phyloP scores from a whole-genome alignment of 2,329 filamentous ascomycete genomes.

The Iodosphaeria phyllophila region DNA sequence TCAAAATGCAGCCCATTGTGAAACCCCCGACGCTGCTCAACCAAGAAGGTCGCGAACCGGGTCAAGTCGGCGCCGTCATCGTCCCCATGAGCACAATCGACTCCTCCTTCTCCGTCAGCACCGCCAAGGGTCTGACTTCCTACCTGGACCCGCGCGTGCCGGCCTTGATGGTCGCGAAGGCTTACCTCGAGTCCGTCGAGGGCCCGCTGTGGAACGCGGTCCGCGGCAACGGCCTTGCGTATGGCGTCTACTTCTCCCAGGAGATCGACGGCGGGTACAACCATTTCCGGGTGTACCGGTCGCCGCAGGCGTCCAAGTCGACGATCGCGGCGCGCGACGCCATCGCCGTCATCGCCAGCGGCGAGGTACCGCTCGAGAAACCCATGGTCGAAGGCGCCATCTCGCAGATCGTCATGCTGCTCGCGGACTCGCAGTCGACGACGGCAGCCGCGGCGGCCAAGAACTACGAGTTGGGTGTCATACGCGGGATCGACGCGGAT shows the following conservation, averaged over 20 bases:
- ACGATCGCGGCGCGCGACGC: constrained; percentile 60
- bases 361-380: constrained; percentile 53
- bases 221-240: constrained; percentile 82
- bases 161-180: constrained; percentile 68
- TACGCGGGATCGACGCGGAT: constrained; percentile 55
- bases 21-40: constrained; percentile 55
- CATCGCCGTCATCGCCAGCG: constrained; percentile 56
- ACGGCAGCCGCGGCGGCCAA: constrained; percentile 66
- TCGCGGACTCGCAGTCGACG: constrained; percentile 78
- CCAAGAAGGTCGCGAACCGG: constrained; percentile 54
- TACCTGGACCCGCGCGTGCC: constrained; percentile 64
- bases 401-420: constrained; percentile 67
- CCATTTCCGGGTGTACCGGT: constrained; percentile 75
- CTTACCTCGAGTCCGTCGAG: constrained; percentile 85
- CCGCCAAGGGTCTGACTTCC: constrained; percentile 53
- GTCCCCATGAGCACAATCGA: constrained; percentile 86
- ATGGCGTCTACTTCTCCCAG: constrained; percentile 64
- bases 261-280: constrained; percentile 65
- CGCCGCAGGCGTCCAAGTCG: constrained; percentile 75
- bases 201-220: constrained; percentile 89
- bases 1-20: constrained; percentile 53
- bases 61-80: constrained; percentile 54
- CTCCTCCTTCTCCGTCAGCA: constrained; percentile 71
- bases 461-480: constrained; percentile 67
- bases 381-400: constrained; percentile 79